Base-by-base conservation (phyloP, 73 alveolate species). In the Blepharisma stoltei region DNA sequence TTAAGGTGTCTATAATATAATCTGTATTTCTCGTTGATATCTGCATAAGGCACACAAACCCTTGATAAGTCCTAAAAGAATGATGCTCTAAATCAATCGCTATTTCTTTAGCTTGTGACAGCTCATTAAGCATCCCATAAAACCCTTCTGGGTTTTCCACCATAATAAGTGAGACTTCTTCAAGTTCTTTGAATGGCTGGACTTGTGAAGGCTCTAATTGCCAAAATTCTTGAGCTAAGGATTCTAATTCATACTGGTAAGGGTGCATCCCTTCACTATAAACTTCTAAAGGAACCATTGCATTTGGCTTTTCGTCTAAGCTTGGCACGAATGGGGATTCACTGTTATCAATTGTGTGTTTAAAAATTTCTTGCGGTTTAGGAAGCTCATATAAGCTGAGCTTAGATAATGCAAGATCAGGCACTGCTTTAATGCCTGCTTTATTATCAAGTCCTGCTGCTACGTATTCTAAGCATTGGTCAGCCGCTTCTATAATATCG, bases 11-110 rank as follows among this genome's bases (percentile, higher is more conserved):
- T 7, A 95, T 77, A 21, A 95, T 88, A 76, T 85, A 95, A 81
- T 93, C 97, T 47, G 85, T 27, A 49, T 84, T 78, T 50, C 96
- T 71, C 23, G 96, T 91, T 50, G 97, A 88, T 43, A 95, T 87
- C 71, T 95, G 95, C 25, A 95, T 92, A 53, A 95, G 88, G 73
- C 99, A 94, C 6, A 97, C 87, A 68, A 93, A 82, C 27, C 99
- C 99, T 48, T 82, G 68, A 79, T 88, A 95, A 37, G 97, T 89
- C 54, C 85, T 87, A 69, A 67, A 75, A 43, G 84, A 78, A 81
- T 95, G 96, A 76, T 95, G 97, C 55, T 95, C 99, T 76, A 93
- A 86, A 85, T 95, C 99, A 23, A 95, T 87, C 1, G 98, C 98
- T 7, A 95, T 84, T 86, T 92, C 93, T 81, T 84, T 55, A 46